Base-by-base conservation (phyloP, 2,329 filamentous ascomycete species). In the Botrytis elliptica region DNA sequence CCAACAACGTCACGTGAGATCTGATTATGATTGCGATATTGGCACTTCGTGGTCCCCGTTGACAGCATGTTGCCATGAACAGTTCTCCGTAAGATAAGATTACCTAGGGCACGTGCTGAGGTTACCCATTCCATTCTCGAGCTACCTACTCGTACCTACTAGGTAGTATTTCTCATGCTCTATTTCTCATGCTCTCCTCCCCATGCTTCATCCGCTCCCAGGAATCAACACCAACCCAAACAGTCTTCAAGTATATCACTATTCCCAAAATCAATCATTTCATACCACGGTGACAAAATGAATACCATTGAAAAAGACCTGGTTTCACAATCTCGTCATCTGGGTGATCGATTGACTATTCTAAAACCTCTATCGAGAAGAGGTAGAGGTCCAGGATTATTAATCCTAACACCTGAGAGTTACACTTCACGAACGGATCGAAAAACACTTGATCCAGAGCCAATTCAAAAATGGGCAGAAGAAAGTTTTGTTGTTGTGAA, bases 381-480 rank as follows among this genome's bases (percentile, higher is more conserved):
- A 25, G 82, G 81, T 49, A 71, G 74, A 22, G 82, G 82, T 3
- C 82, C 82, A 0, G 82, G 81, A 36, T 77, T 83, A 22, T 63
- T 83, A 9, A 75, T 82, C 20, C 25, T 83, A 33, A 72, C 79
- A 36, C 76, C 76, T 42, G 44, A 69, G 33, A 14, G 71, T 60
- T 68, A 76, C 65, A 40, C 71, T 64, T 44, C 70, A 67, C 4
- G 55, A 74, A 25, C 75, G 75, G 64, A 79, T n/a, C 73, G 60
- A 18, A 74, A 75, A 57, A 75, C 71, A n/a, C 65, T 78, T 4
- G 77, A 78, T 75, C 77, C 77, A 14, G 76, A 75, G n/a, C 81
- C 82, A 8, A 65, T 79, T 57, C 78, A 80, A 63, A 83, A 83
- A 78, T 83, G 82, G 81, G 82, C 82, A 12, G 81, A 83, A 67